Percentiles rank a stretch among this genome's conserved stretches.
phyloP scores from a whole-genome alignment of 2,329 filamentous ascomycete species.

The Sclerotinia spermophila region DNA sequence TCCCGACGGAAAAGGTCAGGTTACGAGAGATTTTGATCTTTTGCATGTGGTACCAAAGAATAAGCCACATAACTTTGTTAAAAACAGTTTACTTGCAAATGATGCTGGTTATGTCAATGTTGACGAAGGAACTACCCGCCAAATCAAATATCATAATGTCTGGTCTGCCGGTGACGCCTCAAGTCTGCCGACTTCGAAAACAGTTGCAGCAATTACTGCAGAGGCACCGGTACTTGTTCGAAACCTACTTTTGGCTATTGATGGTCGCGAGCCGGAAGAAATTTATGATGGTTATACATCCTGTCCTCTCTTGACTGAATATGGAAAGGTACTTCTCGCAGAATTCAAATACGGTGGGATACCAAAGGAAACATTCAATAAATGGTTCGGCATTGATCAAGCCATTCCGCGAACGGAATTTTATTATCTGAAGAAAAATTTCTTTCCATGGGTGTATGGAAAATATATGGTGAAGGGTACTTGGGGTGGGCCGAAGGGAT shows the following conservation, averaged over 20 bases:
- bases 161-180: slow-evolving; percentile 59
- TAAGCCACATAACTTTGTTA: slow-evolving; percentile 53
- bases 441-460: slow-evolving; percentile 64
- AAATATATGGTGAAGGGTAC: slow-evolving; percentile 58
- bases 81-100: slow-evolving; percentile 52
- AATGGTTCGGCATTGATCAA: slow-evolving; percentile 55
- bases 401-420: slow-evolving; percentile 52
- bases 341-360: slow-evolving; percentile 63
- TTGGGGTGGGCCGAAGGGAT: slow-evolving; percentile 59
- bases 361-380: slow-evolving; percentile 60
- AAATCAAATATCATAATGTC: slow-evolving; percentile 53
- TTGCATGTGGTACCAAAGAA: slow-evolving; percentile 58
- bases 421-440: slow-evolving; percentile 62
- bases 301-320: slow-evolving; percentile 52
- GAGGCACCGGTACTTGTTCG: slow-evolving; percentile 50
- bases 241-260: slow-evolving; percentile 45
- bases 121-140: slow-evolving; percentile 49
- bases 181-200: slow-evolving; percentile 57
- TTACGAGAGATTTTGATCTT: slow-evolving; percentile 50
- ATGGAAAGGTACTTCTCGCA: slow-evolving; percentile 60
- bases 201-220: slow-evolving; percentile 50
- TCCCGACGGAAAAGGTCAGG: slow-evolving; percentile 41
- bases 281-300: slow-evolving; percentile 54
- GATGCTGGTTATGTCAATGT: slow-evolving; percentile 57
- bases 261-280: slow-evolving; percentile 45